Conservation (phyloP, 305 asterid genomes). For the Fraxinus sp. region DNA sequence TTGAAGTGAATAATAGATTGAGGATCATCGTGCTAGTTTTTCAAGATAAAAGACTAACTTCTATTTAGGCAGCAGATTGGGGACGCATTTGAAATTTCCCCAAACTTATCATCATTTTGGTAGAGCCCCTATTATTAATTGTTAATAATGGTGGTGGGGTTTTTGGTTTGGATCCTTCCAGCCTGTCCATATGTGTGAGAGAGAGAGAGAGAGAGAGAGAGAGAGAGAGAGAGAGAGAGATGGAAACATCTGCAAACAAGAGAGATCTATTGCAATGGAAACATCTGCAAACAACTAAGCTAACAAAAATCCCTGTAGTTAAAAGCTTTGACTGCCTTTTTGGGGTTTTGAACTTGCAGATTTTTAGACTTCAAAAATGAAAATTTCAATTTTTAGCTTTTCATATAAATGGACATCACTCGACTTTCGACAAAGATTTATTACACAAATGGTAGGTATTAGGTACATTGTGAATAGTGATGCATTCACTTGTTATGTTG, state of each 20-base stretch:
- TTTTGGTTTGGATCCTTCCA: conserved; percentile 47
- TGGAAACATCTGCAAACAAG: too few species aligned
- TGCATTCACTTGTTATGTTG: neutral
- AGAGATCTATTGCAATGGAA: neutral
- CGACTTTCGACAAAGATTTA: neutral
- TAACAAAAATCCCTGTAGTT: conserved; percentile 26
- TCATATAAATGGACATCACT: neutral
- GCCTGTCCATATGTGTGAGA: conserved; percentile 38
- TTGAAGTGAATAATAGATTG: neutral
- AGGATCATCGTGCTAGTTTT: neutral
- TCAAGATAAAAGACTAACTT: neutral
- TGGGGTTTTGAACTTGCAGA: conserved; percentile 33
- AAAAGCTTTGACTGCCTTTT: conserved; percentile 59
- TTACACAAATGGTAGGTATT: neutral
- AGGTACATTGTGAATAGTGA: neutral
- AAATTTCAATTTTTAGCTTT: neutral
- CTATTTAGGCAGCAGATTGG: neutral
- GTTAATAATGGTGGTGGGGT: conserved; percentile 53
- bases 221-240: neutral
- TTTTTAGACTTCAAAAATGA: conserved; percentile 19
- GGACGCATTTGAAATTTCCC: neutral
- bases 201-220: neutral
- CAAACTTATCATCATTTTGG: conserved; percentile 12
- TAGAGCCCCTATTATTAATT: conserved; percentile 44
- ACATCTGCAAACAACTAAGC: conserved; percentile 37